Base-by-base conservation (phyloP, 2,329 filamentous ascomycete genomes). In the Curvularia eragrostidis region DNA sequence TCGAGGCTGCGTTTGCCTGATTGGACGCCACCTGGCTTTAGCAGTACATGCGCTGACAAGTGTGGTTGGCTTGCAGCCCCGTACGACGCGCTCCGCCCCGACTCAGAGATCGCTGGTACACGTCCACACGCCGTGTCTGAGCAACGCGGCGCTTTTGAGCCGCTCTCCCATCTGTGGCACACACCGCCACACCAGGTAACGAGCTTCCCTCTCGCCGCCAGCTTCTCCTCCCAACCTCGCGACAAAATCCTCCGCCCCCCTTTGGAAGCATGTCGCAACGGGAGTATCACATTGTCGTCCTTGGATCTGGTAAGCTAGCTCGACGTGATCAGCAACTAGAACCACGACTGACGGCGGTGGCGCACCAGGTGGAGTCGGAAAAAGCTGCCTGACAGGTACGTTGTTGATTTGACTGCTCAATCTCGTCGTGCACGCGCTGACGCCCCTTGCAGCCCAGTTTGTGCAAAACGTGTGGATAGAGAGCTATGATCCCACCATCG, bases 401-500 rank as follows among this genome's bases (percentile, higher is more conserved):
- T 62, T 47, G 52, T 52, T 44, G 30, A 24, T 58, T 36, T 48
- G 24, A 32, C 26, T 34, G 30, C 52, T 47, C 42, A 18, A 39
- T 26, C 24, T 30, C 15, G 2, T 54, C 42, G 19, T 44, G 26
- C 36, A 46, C 38, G 30, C 26, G 57, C 69, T 73, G 47, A 74
- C 61, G 10, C 5, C 32, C 21, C 18, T 15, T 36, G 50, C 55
- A 78, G 92, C 93, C 71, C 92, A 96, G 83, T 96, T 96, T 72
- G 92, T 96, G 51, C 91, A 95, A 78, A 93, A 95, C 80, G 90
- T 96, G 69, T 96, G 92, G 91, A 94, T 96, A 74, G 92, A 96
- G 78, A 84, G 82, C 63, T 87, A 87, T 73, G 84, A 87, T 72
- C 84, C 84, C 1, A 87, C 84, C 8, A 87, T 87, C 63, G 84